phyloP scores from a whole-genome alignment of 805 yeast species.

The Barnettozyma salicaria region DNA sequence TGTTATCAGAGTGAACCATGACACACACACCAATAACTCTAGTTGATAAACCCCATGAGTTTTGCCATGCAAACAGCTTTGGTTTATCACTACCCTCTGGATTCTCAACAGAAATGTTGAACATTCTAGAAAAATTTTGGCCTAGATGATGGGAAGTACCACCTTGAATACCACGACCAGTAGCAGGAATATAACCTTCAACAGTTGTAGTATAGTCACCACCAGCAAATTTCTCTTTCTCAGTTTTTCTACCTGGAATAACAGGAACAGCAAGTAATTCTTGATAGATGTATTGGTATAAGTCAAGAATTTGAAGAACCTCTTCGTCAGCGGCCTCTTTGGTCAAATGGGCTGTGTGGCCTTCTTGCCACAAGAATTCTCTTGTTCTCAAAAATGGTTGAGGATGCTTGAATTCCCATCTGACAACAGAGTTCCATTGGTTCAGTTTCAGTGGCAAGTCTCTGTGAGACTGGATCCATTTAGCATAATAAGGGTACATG shows the following conservation, averaged over 20 bases:
- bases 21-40: slow-evolving; percentile 99
- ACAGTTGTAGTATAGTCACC: slow-evolving; percentile 92
- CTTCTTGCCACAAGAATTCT: slow-evolving; percentile 99
- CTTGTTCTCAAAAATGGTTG: slow-evolving; percentile 98
- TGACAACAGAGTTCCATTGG: slow-evolving; percentile 99
- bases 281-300: slow-evolving; percentile 78
- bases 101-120: slow-evolving; percentile 89
- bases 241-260: slow-evolving; percentile 90
- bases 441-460: slow-evolving; percentile 93
- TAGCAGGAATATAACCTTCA: slow-evolving; percentile 95
- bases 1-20: slow-evolving; percentile 97
- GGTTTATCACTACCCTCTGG: slow-evolving; percentile 89
- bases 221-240: slow-evolving; percentile 98
- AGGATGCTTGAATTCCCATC: slow-evolving; percentile 99
- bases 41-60: slow-evolving; percentile 99
- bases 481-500: slow-evolving; percentile 98
- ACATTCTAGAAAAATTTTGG: slow-evolving; percentile 98
- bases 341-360: slow-evolving; percentile 95
- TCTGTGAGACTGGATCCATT: slow-evolving; percentile 98
- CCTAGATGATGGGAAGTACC: slow-evolving; percentile 98
- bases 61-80: slow-evolving; percentile 86
- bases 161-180: slow-evolving; percentile 99
- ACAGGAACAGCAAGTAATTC: slow-evolving; percentile 97
- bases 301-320: slow-evolving; percentile 79
- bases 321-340: slow-evolving; percentile 75